Conservation (phyloP, 805 yeast species). For the Wickerhamiella parazyma region DNA sequence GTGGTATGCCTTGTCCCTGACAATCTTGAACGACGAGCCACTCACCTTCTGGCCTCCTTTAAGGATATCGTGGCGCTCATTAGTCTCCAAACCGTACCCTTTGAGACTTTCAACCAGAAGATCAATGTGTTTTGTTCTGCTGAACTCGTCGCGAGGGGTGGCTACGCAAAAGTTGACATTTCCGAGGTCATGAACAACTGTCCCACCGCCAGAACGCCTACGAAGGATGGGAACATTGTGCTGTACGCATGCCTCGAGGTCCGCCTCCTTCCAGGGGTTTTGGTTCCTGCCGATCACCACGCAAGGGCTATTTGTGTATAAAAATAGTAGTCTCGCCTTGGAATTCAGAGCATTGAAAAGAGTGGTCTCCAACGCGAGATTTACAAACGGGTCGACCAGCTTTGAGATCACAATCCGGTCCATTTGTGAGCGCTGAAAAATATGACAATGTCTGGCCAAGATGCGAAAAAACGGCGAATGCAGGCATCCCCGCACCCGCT, state of each 20-base stretch:
- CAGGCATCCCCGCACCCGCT: conserved; percentile 43
- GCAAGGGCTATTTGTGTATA: conserved; percentile 69
- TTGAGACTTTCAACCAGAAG: conserved; percentile 33
- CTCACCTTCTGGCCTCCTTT: conserved; percentile 45
- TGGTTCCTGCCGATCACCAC: conserved; percentile 95
- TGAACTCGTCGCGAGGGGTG: conserved; percentile 50
- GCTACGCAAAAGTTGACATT: conserved; percentile 78
- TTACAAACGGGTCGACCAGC: conserved; percentile 52
- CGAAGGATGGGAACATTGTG: conserved; percentile 55
- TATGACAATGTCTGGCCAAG: neutral
- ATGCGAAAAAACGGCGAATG: neutral
- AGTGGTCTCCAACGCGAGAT: conserved; percentile 71
- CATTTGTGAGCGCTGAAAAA: conserved; percentile 1
- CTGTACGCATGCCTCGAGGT: conserved; percentile 39
- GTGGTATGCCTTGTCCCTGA: conserved; percentile 72
- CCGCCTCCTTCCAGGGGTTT: conserved; percentile 82
- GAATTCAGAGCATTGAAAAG: conserved; percentile 36
- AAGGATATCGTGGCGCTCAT: conserved; percentile 70
- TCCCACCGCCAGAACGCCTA: conserved; percentile 87
- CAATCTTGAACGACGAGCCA: conserved; percentile 85
- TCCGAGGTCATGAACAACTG: conserved; percentile 88
- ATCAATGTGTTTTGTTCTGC: conserved; percentile 39
- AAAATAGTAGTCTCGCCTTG: conserved; percentile 41
- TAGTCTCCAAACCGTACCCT: conserved; percentile 33
- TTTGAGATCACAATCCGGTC: conserved; percentile 48